Base-by-base conservation (phyloP, 1,284 basidiomycete species). In the Golubevia sp. region DNA sequence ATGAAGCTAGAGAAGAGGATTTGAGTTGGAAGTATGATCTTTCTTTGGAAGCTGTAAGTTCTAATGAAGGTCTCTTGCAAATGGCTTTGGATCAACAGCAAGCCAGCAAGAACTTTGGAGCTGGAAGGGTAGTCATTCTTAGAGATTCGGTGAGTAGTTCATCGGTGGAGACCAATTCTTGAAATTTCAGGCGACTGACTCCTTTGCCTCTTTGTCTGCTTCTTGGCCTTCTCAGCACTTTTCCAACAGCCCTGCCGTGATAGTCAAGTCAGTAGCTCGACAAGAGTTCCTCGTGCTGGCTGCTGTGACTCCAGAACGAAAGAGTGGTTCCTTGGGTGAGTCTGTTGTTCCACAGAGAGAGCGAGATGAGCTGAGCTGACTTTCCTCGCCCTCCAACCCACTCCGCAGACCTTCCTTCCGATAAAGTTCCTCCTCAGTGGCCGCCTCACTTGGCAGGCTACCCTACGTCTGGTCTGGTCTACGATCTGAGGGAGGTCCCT, bases 81-180 rank as follows among this genome's bases (percentile, higher is more conserved):
- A 87, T 90, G 76, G 91, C 91, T 0, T 84, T 88, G 1, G 84
- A 84, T 24, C 88, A 91, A 64, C 87, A 88, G 20, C 89, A 91
- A 70, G 91, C 91, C 2, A 86, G 86, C 25, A 93, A 92, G 85
- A 85, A 88, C 2, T 85, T 99, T 48, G 82, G 85, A 3, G 82
- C 89, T 0, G 96, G 95, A 0, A 87, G 97, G 55, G 88, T 98
- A 15, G 89, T 99, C 0, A 83, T 99, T 20, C 84, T 99, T 34
- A 88, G 90, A 52, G 91, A 98, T 79, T 88, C 88, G 58, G 94
- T 95, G 79, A 77, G 90, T 82, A 44, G 18, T 6, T 4, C 1
- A 11, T 13, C 3, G 48, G 50, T 57, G 15, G n/a, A 34, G 55
- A 51, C n/a, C 52, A 18, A 58, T 15, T 27, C 21, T 2, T 61